phyloP scores from a whole-genome alignment of 306 rosid genomes.

The Hylodesmum podocarpum region DNA sequence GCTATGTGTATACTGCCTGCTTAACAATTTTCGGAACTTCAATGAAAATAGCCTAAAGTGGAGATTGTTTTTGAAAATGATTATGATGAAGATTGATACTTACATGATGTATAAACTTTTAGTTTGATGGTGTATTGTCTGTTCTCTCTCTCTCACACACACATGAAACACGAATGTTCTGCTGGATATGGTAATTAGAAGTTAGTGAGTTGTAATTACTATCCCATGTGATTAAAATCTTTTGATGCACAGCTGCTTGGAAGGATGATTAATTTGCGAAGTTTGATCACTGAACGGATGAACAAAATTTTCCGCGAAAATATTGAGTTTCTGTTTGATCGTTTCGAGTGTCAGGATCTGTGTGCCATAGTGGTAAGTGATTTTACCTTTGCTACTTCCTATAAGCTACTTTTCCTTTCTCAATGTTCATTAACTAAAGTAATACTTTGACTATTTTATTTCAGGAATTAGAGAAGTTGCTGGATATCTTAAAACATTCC shows the following conservation, averaged over 20 bases:
- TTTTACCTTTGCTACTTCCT: constrained; percentile 36
- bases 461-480: constrained; percentile 90
- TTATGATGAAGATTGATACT: constrained; percentile 13
- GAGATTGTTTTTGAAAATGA: constrained; percentile 17
- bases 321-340: constrained; percentile 92
- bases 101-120: background rate
- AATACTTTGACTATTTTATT: constrained; percentile 29
- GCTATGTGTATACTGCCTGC: background rate
- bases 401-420: background rate
- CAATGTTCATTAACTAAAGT: constrained; percentile 22
- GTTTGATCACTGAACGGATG: constrained; percentile 80
- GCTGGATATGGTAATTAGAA: background rate
- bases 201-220: background rate
- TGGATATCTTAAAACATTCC: constrained; percentile 77
- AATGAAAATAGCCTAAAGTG: background rate
- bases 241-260: constrained; percentile 79
- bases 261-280: constrained; percentile 85
- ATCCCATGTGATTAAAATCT: constrained; percentile 14
- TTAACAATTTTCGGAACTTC: constrained; percentile 12
- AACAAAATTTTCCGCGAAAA: constrained; percentile 88
- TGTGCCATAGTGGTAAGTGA: constrained; percentile 85
- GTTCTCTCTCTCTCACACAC: background rate
- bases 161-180: background rate
- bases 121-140: constrained; percentile 5
- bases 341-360: constrained; percentile 97